A percentile compares a stretch with the other conserved stretches of the same genome.
Conservation (phyloP, 306 rosid species). For the Lupinus albus region DNA sequence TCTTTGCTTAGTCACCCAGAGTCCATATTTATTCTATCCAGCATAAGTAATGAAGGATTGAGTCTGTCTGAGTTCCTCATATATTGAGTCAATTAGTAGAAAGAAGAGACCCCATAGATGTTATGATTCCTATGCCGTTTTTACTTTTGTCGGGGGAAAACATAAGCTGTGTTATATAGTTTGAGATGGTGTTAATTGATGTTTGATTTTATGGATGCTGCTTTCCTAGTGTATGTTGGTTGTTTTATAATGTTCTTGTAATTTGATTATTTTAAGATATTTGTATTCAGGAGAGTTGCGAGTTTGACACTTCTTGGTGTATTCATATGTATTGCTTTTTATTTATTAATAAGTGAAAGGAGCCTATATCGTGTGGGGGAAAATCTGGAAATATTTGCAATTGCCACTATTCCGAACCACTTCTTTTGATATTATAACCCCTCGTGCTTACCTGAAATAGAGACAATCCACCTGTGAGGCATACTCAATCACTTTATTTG, state of each 20-base stretch:
- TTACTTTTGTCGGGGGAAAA: constrained; percentile 37
- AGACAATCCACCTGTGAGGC: background rate
- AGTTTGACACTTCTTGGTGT: constrained; percentile 40
- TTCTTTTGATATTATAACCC: background rate
- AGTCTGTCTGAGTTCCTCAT: constrained; percentile 53
- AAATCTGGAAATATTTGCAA: constrained; percentile 2
- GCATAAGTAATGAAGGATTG: constrained; percentile 54
- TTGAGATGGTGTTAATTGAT: constrained; percentile 42
- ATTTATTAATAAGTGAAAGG: constrained; percentile 41
- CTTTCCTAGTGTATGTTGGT: constrained; percentile 41
- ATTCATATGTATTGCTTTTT: constrained; percentile 38
- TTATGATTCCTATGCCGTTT: constrained; percentile 50
- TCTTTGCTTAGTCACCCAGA: constrained; percentile 45
- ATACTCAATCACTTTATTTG: too few species aligned
- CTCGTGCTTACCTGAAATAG: background rate
- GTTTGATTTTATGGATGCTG: constrained; percentile 44
- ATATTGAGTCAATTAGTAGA: constrained; percentile 44
- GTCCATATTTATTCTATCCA: constrained; percentile 47
- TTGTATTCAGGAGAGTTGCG: constrained; percentile 39
- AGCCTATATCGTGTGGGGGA: background rate
- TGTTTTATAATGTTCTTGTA: constrained; percentile 47
- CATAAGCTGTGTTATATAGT: constrained; percentile 37
- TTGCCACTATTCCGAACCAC: background rate
- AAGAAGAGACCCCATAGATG: constrained; percentile 50
- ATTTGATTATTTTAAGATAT: constrained; percentile 41